Base-by-base conservation (phyloP, 2,329 filamentous ascomycete species). In the Aspergillus sergii region DNA sequence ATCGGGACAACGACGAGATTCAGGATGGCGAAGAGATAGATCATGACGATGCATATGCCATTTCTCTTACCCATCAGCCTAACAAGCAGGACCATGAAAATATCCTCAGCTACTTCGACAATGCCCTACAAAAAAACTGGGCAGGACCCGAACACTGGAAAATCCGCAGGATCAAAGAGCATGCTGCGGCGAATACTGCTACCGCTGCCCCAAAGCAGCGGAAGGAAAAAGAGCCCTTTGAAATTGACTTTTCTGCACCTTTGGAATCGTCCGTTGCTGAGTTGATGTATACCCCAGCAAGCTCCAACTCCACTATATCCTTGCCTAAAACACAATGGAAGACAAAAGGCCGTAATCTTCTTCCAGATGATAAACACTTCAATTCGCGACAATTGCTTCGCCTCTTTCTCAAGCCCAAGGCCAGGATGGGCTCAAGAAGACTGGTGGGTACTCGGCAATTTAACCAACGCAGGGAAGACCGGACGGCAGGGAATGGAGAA, bases 91-190 rank as follows among this genome's bases (percentile, higher is more conserved):
- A 90, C 76, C 93, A 97, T 74, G 93, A 98, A 70, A 94, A 97
- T 72, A 97, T 99, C 62, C 85, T 99, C n/a, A 91, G 92, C 73
- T 99, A 98, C 81, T 99, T 99, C 74, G 95, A 99, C 76, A 93
- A 97, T 73, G 94, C 94, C 2, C 81, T 98, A 50, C 92, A 95
- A 75, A 98, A 97, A 85, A 97, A 97, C 73, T 99, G 95, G 94
- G 90, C 91, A 7, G 96, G 93, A 56, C 94, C 95, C n/a, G 95
- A 98, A 76, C 95, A 99, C 79, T 99, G 95, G 95, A 90, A 94
- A 69, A 98, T 99, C 74, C 87, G 92, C 66, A 93, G 93, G 74
- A 95, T 99, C 78, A 98, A 98, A 71, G 86, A 89, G 61, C 83
- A 94, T 77, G 84, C 88, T 9, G 82, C 85, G 10, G 83, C 86